Conservation (phyloP, 768 basidiomycete genomes). For the Boletales sp. region DNA sequence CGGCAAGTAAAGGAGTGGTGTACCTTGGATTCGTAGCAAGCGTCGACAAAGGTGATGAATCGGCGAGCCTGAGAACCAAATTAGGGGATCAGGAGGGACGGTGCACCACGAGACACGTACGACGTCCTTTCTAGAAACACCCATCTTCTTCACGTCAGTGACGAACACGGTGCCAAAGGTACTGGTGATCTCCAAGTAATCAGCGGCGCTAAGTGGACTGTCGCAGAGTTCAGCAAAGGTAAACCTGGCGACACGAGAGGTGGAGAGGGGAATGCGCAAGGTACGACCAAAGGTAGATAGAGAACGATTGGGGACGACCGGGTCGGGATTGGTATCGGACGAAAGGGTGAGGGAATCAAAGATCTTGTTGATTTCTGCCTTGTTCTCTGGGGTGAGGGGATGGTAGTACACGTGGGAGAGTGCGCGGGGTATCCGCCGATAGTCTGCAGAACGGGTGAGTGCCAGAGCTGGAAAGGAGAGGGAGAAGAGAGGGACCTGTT, state of each 20-base stretch:
- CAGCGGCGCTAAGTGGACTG: conserved; percentile 86
- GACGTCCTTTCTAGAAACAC: conserved; percentile 80
- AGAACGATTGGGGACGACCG: conserved; percentile 55
- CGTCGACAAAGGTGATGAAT: conserved; percentile 98
- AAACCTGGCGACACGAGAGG: conserved; percentile 79
- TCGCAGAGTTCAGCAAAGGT: conserved; percentile 85
- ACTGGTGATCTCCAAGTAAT: conserved; percentile 91
- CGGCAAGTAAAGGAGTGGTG: conserved; percentile 1
- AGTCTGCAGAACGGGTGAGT: conserved; percentile 52
- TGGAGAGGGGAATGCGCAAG: conserved; percentile 75
- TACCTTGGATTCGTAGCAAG: conserved; percentile 90
- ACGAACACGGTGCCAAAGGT: conserved; percentile 87
- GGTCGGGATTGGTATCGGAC: conserved; percentile 34
- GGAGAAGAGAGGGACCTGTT: conserved; percentile 54
- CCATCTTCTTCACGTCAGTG: conserved; percentile 85
- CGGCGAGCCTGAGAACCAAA: conserved; percentile 62
- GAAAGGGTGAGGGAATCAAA: conserved; percentile 67
- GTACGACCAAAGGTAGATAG: conserved; percentile 90
- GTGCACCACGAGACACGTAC: conserved; percentile 34
- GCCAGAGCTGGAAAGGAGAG: neutral
- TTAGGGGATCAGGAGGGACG: neutral
- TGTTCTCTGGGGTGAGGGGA: conserved; percentile 66
- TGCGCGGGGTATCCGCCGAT: conserved; percentile 88
- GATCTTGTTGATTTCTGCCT: conserved; percentile 74
- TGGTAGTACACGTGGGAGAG: conserved; percentile 93